phyloP scores from a whole-genome alignment of 768 basidiomycete species.

The Grammothele lineata region DNA sequence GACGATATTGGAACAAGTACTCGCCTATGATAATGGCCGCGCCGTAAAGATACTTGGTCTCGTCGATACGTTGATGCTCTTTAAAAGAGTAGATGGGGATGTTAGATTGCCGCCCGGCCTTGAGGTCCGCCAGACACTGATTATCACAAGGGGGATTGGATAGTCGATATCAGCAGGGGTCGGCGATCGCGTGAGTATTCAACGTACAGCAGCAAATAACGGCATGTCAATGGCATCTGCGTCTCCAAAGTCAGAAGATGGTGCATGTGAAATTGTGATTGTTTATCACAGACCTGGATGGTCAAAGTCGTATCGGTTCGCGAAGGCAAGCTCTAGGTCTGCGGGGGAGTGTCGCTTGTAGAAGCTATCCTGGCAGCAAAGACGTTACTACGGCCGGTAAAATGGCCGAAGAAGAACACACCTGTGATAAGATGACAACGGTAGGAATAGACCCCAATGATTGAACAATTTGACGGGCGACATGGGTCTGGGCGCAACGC shows the following conservation, averaged over 20 bases:
- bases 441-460: slow-evolving; percentile 80
- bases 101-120: slow-evolving; percentile 76
- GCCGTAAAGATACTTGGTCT: slow-evolving; percentile 88
- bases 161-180: background rate
- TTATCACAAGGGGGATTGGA: too few species aligned
- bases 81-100: slow-evolving; percentile 95
- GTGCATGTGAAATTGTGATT: too few species aligned
- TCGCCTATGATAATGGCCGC: slow-evolving; percentile 86
- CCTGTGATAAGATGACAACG: slow-evolving; percentile 90
- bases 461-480: slow-evolving; percentile 77
- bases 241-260: background rate
- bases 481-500: slow-evolving; percentile 59
- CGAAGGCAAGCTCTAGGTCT: slow-evolving; percentile 79
- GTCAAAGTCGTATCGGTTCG: slow-evolving; percentile 81
- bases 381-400: too few species aligned
- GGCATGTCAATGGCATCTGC: slow-evolving; percentile 83
- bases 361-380: slow-evolving; percentile 84
- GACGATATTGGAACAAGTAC: too few species aligned
- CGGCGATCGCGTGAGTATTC: too few species aligned
- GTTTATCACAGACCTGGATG: slow-evolving; percentile 55
- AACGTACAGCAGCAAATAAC: slow-evolving; percentile 66
- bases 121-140: slow-evolving; percentile 86
- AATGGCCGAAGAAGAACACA: too few species aligned
- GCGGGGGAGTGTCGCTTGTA: slow-evolving; percentile 80
- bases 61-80: slow-evolving; percentile 76